A percentile compares a stretch with the other conserved stretches of the same genome.
Evolutionary conservation across 2,329 filamentous ascomycete genomes (phyloP).

Genomic region (Cytospora piceicola): DNA sequence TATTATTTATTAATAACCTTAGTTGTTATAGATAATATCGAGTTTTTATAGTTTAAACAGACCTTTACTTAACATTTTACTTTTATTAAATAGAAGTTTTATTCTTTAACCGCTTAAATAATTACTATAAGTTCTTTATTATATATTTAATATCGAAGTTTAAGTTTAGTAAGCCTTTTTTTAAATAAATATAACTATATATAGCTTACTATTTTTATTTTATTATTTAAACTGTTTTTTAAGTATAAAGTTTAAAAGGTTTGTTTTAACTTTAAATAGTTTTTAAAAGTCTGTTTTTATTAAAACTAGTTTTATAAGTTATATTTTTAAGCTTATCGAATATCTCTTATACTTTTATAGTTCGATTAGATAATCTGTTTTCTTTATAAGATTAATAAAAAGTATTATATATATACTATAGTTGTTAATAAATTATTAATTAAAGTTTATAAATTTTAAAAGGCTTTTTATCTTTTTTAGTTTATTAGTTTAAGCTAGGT

Average conservation of each 20-base stretch:
- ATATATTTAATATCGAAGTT: too few species aligned
- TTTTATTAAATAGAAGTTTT: too few species aligned
- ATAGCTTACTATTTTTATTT: neutral
- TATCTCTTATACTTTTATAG: neutral
- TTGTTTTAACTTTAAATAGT: neutral
- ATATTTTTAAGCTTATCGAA: neutral
- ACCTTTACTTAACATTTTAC: too few species aligned
- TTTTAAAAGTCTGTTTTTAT: too few species aligned
- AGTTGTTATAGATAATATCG: too few species aligned
- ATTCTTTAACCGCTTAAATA: too few species aligned
- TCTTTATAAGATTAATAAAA: slow-evolving; percentile 3
- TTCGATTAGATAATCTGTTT: neutral
- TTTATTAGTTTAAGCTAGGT: neutral
- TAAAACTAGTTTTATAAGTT: neutral
- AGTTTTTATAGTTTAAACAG: too few species aligned
- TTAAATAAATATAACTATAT: neutral
- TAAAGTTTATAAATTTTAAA: slow-evolving; percentile 13
- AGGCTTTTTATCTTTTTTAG: neutral
- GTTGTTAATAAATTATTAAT: slow-evolving; percentile 11
- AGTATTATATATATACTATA: too few species aligned
- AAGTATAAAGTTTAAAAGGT: neutral
- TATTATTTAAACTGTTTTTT: neutral
- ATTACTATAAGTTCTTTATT: too few species aligned
- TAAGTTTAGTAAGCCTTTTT: neutral
- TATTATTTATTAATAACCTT: too few species aligned